Conservation (phyloP, 2,329 filamentous ascomycete species). For the Penicillium palitans region DNA sequence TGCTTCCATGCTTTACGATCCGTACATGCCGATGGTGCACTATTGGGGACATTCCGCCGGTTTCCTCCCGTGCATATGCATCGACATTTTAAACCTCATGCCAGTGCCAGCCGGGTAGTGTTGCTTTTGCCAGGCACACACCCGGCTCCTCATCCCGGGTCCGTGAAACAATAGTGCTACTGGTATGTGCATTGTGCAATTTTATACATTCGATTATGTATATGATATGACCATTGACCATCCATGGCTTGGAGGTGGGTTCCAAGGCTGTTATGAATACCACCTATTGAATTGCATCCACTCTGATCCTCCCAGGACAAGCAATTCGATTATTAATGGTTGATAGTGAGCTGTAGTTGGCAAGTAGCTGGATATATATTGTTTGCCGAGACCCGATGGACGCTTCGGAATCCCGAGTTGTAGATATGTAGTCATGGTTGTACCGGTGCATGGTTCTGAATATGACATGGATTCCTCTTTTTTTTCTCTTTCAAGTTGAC, state of each 20-base stretch:
- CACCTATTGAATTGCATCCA: background rate
- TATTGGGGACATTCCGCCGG: constrained; percentile 10
- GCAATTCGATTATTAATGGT: background rate
- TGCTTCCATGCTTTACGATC: constrained; percentile 10
- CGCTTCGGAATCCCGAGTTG: constrained; percentile 7
- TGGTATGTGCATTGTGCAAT: background rate
- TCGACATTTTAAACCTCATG: constrained; percentile 5
- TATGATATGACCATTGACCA: background rate
- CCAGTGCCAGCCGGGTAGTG: background rate
- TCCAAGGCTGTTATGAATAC: background rate
- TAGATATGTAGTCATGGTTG: background rate
- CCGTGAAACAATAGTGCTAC: constrained; percentile 1
- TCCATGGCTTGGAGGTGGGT: background rate
- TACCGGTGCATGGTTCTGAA: constrained; percentile 3
- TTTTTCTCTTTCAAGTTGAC: background rate
- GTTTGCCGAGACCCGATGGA: constrained; percentile 6
- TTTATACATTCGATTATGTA: background rate
- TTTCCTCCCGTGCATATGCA: constrained; percentile 5
- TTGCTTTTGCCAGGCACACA: constrained; percentile 9
- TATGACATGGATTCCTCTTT: background rate
- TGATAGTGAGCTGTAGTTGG: background rate
- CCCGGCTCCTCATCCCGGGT: background rate
- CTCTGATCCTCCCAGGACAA: background rate
- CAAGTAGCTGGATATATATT: background rate
- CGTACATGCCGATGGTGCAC: constrained; percentile 9